Conservation (phyloP, 352 stramenopile genomes). For the Phytopythium sindhum region DNA sequence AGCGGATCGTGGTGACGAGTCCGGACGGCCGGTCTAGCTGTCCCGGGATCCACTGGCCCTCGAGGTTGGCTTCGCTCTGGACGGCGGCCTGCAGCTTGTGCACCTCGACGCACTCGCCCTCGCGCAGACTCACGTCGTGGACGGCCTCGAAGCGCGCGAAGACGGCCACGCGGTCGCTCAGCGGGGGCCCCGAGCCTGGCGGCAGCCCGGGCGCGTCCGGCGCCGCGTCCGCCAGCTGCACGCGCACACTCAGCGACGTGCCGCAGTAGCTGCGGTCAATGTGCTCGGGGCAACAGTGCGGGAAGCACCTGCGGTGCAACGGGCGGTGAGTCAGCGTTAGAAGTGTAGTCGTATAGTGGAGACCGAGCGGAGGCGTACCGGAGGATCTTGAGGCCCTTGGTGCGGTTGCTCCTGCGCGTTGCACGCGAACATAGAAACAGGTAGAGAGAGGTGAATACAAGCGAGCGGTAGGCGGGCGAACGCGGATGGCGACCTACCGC, state of each 20-base stretch:
- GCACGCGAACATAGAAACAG: not conserved
- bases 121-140: slow-evolving; percentile 28
- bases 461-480: slow-evolving; percentile 3
- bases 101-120: slow-evolving; percentile 46
- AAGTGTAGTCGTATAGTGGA: too few species aligned
- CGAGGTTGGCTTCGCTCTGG: slow-evolving; percentile 56
- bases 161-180: slow-evolving; percentile 15
- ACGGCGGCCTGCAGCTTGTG: slow-evolving; percentile 25
- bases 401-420: slow-evolving; percentile 51
- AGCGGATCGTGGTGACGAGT: slow-evolving; percentile 18
- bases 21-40: slow-evolving; percentile 38
- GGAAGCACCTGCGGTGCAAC: slow-evolving; percentile 39
- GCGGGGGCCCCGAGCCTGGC: not conserved
- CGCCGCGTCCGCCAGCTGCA: slow-evolving; percentile 20
- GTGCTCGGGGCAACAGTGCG: slow-evolving; percentile 69
- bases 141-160: slow-evolving; percentile 40
- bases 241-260: slow-evolving; percentile 44
- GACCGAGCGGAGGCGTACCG: slow-evolving; percentile 16
- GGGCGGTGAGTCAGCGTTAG: too few species aligned
- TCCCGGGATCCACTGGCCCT: slow-evolving; percentile 55
- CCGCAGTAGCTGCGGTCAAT: slow-evolving; percentile 75
- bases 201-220: not conserved
- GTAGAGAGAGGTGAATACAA: too few species aligned
- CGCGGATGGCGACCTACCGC: slow-evolving; percentile 23
- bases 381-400: slow-evolving; percentile 71